Percentiles rank a stretch among this genome's conserved stretches.
Conservation (phyloP, 306 rosid genomes). For the Cicer arietinum region DNA sequence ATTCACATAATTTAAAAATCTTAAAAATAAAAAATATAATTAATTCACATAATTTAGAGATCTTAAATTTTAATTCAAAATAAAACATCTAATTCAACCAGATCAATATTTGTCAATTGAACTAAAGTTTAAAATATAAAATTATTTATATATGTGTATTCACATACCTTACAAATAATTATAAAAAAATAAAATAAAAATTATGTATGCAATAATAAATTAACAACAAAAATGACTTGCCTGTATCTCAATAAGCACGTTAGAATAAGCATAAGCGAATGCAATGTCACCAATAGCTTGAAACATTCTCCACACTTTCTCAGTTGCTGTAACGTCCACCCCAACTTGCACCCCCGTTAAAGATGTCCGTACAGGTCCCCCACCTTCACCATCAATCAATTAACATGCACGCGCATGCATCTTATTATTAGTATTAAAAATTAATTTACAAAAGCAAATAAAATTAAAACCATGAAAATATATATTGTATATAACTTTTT, state of each 20-base stretch:
- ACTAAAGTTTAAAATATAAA: too few relatives aligned
- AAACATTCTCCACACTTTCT: constrained; percentile 80
- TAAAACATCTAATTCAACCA: too few relatives aligned
- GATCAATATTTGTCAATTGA: too few relatives aligned
- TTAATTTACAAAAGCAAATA: too few relatives aligned
- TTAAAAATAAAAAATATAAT: too few relatives aligned
- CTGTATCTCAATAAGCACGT: constrained; percentile 97
- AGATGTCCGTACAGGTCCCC: constrained; percentile 56
- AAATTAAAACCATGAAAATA: not conserved
- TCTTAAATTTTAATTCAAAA: too few relatives aligned
- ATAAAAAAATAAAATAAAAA: not conserved
- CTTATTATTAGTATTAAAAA: not conserved
- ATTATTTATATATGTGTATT: too few relatives aligned
- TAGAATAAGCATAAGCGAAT: constrained; percentile 90
- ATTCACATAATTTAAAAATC: too few relatives aligned
- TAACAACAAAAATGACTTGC: constrained; percentile 41
- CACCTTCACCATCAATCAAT: constrained; percentile 44
- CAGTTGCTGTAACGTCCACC: constrained; percentile 78
- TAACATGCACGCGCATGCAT: too few relatives aligned
- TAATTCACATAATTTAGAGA: too few relatives aligned
- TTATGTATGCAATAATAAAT: not conserved
- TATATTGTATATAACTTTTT: not conserved
- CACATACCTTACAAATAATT: not conserved
- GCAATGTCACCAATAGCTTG: constrained; percentile 98
- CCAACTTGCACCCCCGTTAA: constrained; percentile 87